Percentiles rank a stretch among this genome's conserved stretches.
phyloP scores from a whole-genome alignment of 2,329 filamentous ascomycete species.

The Furcasterigmium furcatum region DNA sequence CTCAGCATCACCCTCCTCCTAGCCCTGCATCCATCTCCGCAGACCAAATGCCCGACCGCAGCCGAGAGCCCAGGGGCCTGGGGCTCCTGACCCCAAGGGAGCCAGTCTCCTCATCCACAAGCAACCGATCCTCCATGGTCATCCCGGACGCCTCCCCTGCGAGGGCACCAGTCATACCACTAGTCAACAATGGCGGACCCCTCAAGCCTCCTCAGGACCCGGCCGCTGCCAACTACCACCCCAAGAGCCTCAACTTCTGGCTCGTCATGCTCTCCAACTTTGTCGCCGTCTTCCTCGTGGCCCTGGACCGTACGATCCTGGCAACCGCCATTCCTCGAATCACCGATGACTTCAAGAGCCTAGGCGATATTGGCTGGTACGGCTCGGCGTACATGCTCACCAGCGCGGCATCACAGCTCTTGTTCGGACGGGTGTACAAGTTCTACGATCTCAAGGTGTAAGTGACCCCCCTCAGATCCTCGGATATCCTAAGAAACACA shows the following conservation, averaged over 20 bases:
- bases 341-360: conserved; percentile 53
- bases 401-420: conserved; percentile 47
- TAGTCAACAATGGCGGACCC: not conserved
- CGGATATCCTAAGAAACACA: too few species aligned
- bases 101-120: not conserved
- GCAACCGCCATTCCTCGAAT: conserved; percentile 52
- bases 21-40: too few species aligned
- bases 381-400: conserved; percentile 60
- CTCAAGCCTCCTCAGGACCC: not conserved
- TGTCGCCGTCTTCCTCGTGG: conserved; percentile 53
- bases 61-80: too few species aligned
- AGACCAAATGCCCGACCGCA: too few species aligned
- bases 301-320: conserved; percentile 55
- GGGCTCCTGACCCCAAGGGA: too few species aligned
- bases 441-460: conserved; percentile 45
- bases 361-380: conserved; percentile 64
- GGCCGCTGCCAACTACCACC: conserved; percentile 39
- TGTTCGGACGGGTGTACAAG: conserved; percentile 48
- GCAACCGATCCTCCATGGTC: not conserved
- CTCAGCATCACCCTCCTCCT: too few species aligned
- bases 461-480: conserved; percentile 9
- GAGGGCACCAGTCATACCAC: not conserved
- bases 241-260: conserved; percentile 53
- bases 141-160: too few species aligned
- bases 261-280: conserved; percentile 51